These are phyloP conservation scores for Lobosporangium transversale DNA, from an alignment of 192 early-diverging fungal genomes.

Conservation along the genomic window DNA sequence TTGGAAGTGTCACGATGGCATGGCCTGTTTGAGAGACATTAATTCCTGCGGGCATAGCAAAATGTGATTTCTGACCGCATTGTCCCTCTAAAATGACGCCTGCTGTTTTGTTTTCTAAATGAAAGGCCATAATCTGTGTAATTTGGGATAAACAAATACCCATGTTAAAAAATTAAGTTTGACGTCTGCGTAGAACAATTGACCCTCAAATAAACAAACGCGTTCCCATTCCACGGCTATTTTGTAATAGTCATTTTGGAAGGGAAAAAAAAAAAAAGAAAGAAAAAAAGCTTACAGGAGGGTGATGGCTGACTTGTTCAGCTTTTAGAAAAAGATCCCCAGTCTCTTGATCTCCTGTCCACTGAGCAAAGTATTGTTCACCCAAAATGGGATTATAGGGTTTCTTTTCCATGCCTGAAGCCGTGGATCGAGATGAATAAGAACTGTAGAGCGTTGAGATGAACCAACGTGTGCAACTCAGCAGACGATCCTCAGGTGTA, in stretches of 20 bases:
- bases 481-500: constrained; percentile 71
- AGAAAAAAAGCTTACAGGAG: constrained; percentile 50
- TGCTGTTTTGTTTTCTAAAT: constrained; percentile 44
- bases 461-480: constrained; percentile 82
- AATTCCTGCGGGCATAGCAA: constrained; percentile 80
- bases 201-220: too few species aligned
- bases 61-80: constrained; percentile 75
- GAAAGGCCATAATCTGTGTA: constrained; percentile 42
- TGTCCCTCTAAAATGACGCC: constrained; percentile 39
- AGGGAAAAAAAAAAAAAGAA: not conserved
- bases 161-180: too few species aligned
- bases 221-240: too few species aligned
- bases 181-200: too few species aligned
- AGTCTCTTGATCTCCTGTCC: constrained; percentile 47
- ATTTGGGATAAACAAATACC: not conserved
- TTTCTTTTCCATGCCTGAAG: constrained; percentile 80
- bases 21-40: constrained; percentile 77
- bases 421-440: constrained; percentile 72
- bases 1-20: constrained; percentile 67
- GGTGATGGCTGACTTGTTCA: constrained; percentile 65
- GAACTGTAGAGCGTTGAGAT: constrained; percentile 83
- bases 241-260: not conserved
- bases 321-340: constrained; percentile 39
- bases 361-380: constrained; percentile 59
- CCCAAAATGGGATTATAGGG: constrained; percentile 71